phyloP scores from a whole-genome alignment of 1,139 yeast species.

The Pichia norvegensis region DNA sequence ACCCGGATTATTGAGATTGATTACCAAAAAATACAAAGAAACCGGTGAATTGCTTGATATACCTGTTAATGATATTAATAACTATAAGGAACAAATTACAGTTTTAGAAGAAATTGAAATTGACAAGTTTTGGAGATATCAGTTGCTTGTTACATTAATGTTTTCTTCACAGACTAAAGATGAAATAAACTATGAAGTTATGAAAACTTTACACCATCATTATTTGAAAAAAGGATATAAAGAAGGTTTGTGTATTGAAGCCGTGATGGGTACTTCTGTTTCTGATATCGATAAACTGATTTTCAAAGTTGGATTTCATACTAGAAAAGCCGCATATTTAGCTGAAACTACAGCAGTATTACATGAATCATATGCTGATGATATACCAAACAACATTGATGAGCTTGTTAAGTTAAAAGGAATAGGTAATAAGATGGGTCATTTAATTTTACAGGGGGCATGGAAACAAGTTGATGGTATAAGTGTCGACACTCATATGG shows the following conservation, averaged over 20 bases:
- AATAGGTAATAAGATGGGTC: constrained; percentile 96
- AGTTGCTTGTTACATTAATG: constrained; percentile 72
- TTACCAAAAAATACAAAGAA: constrained; percentile 10
- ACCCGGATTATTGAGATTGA: constrained; percentile 39
- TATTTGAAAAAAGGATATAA: constrained; percentile 31
- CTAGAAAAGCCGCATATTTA: constrained; percentile 65
- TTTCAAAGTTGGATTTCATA: constrained; percentile 82
- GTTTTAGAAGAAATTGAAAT: constrained; percentile 2
- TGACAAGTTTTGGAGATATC: constrained; percentile 44
- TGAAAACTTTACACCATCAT: constrained; percentile 49
- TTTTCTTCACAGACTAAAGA: constrained; percentile 91
- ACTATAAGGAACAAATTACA: background rate
- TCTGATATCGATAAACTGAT: constrained; percentile 55
- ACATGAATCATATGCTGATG: constrained; percentile 46
- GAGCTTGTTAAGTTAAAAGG: constrained; percentile 74
- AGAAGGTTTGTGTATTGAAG: constrained; percentile 36
- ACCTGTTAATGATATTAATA: constrained; percentile 4
- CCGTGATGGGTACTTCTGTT: constrained; percentile 46
- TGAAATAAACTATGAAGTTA: constrained; percentile 70
- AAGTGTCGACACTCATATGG: constrained; percentile 92
- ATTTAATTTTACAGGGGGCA: constrained; percentile 68
- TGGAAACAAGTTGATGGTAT: constrained; percentile 75
- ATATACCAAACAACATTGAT: constrained; percentile 60
- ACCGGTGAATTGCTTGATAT: constrained; percentile 5
- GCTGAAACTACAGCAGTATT: constrained; percentile 54